Base-by-base conservation (phyloP, 805 yeast genomes). In the Yarrowia sp. region DNA sequence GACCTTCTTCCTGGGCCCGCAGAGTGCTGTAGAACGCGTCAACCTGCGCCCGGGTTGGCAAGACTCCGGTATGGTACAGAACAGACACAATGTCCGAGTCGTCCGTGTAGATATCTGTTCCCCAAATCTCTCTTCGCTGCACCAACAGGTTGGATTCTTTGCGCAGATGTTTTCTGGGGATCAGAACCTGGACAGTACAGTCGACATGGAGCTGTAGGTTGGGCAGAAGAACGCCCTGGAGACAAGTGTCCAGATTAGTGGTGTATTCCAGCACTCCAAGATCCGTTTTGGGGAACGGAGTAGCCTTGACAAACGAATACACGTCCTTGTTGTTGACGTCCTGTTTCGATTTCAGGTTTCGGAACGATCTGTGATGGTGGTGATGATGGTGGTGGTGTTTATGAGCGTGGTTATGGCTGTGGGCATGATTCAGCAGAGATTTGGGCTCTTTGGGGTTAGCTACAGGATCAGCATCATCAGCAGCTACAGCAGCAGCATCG, bases 31-130 rank as follows among this genome's bases (percentile, higher is more conserved):
- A 44, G 73, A 77, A 16, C 77, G 66, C 67, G 77, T 77, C 69
- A 70, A 72, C 68, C 66, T 62, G 72, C 66, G 46, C 68, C 69
- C 69, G 73, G 12, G 80, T 73, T 62, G 81, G 74, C 65, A 86
- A 79, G 51, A 87, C 76, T 0, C 97, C 97, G 67, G 85, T 78
- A 70, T 95, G 98, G 67, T 84, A 82, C 61, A 93, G 76, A 0
- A 86, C 88, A 5, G 89, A 80, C 38, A 93, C 80, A 1, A 92
- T 77, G 74, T 93, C 97, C 0, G 96, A 88, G 74, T 93, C 99
- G 75, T 95, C 98, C 0, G 98, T 90, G 75, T 93, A 95, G 0
- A 95, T 79, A 48, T 92, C 96, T 1, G 92, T 83, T 1, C 99
- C 99, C 98, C 98, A 93, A 1, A 92, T 81, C 59, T 85, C 77